Base-by-base conservation (phyloP, 257 asterid species). In the Cinchona pubescens region DNA sequence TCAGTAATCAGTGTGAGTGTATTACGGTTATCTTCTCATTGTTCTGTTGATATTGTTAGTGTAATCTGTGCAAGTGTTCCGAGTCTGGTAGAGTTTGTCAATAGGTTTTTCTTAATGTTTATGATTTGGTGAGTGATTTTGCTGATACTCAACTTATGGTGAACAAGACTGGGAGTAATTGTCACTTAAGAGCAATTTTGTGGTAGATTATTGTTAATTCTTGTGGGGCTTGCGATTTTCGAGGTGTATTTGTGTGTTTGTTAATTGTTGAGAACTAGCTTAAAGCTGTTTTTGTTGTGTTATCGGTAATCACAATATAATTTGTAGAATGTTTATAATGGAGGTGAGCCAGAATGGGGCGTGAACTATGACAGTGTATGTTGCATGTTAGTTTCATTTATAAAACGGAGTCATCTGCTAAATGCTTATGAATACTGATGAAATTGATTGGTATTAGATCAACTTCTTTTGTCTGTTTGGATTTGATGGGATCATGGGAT, bases 1-100 rank as follows among this genome's bases (percentile, higher is more conserved):
- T 51, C 76, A 69, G 85, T 83, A 72, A 51, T 78, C n/a, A 38
- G n/a, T 7, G 90, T 88, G 76, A 86, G n/a, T n/a, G n/a, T n/a
- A n/a, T n/a, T n/a, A n/a, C n/a, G n/a, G n/a, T n/a, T n/a, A n/a
- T n/a, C n/a, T n/a, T n/a, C n/a, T n/a, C n/a, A n/a, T n/a, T n/a
- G n/a, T n/a, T n/a, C n/a, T n/a, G n/a, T n/a, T n/a, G n/a, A n/a
- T n/a, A n/a, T n/a, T n/a, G n/a, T n/a, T n/a, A n/a, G n/a, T n/a
- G n/a, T n/a, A n/a, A n/a, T n/a, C n/a, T n/a, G n/a, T n/a, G n/a
- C n/a, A n/a, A n/a, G n/a, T n/a, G n/a, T n/a, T n/a, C n/a, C n/a
- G n/a, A n/a, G n/a, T n/a, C n/a, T n/a, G n/a, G n/a, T n/a, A n/a
- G n/a, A n/a, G n/a, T n/a, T n/a, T n/a, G n/a, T n/a, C n/a, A n/a